Evolutionary conservation across 805 yeast genomes (phyloP).

Genomic region (Wickerhamomyces bovis): DNA sequence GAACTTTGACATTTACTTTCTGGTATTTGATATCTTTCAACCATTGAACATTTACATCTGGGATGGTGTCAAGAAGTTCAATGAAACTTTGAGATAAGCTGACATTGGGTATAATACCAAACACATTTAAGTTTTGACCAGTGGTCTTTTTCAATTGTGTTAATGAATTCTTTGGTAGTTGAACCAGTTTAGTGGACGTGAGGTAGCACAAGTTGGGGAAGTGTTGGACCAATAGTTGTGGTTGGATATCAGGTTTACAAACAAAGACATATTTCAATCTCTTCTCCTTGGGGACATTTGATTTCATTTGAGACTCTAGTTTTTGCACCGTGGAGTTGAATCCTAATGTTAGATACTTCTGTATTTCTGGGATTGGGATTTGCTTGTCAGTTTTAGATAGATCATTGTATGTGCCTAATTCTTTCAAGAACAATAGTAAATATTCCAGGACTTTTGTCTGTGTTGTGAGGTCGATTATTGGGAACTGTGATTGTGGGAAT

Average conservation of each 20-base stretch:
- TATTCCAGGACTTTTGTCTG: slow-evolving; percentile 35
- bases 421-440: slow-evolving; percentile 29
- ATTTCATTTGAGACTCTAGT: slow-evolving; percentile 38
- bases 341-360: slow-evolving; percentile 33
- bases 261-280: slow-evolving; percentile 42
- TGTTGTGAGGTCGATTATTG: slow-evolving; percentile 33
- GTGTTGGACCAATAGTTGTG: slow-evolving; percentile 45
- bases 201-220: slow-evolving; percentile 51
- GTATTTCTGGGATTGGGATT: slow-evolving; percentile 10
- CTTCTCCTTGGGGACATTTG: slow-evolving; percentile 5
- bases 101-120: slow-evolving; percentile 11
- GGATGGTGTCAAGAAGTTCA: slow-evolving; percentile 22
- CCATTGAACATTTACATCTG: slow-evolving; percentile 41
- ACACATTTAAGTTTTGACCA: slow-evolving; percentile 29
- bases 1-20: slow-evolving; percentile 35
- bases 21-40: slow-evolving; percentile 30
- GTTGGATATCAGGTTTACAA: slow-evolving; percentile 49
- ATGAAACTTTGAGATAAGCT: slow-evolving; percentile 20
- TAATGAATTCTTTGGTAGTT: slow-evolving; percentile 43
- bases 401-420: slow-evolving; percentile 27
- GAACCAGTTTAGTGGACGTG: slow-evolving; percentile 45
- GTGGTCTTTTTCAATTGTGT: slow-evolving; percentile 27
- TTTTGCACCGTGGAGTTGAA: slow-evolving; percentile 49
- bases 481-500: slow-evolving; percentile 42
- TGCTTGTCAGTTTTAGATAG: slow-evolving; percentile 3